Percentiles rank a stretch among this genome's conserved stretches.
Evolutionary conservation across 371 early-diverging fungal genomes (phyloP).

Genomic region (Blastocladiella emersonii): DNA sequence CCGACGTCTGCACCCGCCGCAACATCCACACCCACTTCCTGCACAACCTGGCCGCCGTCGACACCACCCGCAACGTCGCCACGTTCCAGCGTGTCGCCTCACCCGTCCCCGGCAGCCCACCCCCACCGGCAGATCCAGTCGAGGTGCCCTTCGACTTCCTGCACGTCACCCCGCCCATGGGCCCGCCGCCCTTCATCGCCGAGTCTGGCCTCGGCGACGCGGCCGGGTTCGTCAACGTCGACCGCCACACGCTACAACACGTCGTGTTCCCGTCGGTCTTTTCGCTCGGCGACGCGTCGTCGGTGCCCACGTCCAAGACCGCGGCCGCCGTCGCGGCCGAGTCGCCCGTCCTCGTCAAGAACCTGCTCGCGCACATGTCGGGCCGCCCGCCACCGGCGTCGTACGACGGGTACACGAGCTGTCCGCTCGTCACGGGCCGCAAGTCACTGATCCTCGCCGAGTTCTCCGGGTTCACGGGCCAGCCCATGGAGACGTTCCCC

Average conservation of each 20-base stretch:
- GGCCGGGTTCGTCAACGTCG: slow-evolving; percentile 70
- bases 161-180: slow-evolving; percentile 79
- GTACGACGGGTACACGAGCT: slow-evolving; percentile 76
- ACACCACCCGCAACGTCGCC: slow-evolving; percentile 46
- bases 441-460: slow-evolving; percentile 73
- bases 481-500: slow-evolving; percentile 71
- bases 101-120: neutral
- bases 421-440: slow-evolving; percentile 62
- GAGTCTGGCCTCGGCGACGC: slow-evolving; percentile 46
- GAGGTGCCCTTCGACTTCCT: slow-evolving; percentile 59
- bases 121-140: too few relatives aligned
- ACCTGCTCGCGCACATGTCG: slow-evolving; percentile 52
- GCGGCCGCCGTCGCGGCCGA: slow-evolving; percentile 77
- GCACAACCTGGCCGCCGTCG: slow-evolving; percentile 55
- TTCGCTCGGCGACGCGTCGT: slow-evolving; percentile 68
- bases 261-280: slow-evolving; percentile 63
- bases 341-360: slow-evolving; percentile 56
- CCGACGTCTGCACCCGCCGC: slow-evolving; percentile 50
- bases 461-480: slow-evolving; percentile 66
- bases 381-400: slow-evolving; percentile 27
- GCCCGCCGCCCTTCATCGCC: neutral
- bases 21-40: slow-evolving; percentile 50
- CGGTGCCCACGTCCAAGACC: slow-evolving; percentile 79
- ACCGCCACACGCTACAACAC: slow-evolving; percentile 64
- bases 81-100: slow-evolving; percentile 33